Conservation (phyloP, 2,329 filamentous ascomycete species). For the Neonectria punicea region DNA sequence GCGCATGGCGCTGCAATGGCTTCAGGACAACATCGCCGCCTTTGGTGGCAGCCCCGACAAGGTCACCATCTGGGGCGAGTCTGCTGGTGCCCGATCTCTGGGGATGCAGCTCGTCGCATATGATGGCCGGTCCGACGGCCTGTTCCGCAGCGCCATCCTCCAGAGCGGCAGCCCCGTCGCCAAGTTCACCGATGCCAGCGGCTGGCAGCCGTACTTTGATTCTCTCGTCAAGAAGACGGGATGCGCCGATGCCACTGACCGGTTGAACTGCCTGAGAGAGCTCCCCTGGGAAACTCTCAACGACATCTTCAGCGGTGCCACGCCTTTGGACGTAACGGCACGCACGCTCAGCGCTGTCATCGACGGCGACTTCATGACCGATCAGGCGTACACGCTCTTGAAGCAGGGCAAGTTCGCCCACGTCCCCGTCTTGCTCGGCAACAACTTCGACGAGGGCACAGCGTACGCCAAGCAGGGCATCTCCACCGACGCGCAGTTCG, state of each 20-base stretch:
- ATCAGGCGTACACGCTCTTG: constrained; percentile 61
- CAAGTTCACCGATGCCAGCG: constrained; percentile 29
- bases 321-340: constrained; percentile 23
- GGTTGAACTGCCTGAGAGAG: constrained; percentile 46
- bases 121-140: constrained; percentile 60
- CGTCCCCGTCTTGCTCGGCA: constrained; percentile 70
- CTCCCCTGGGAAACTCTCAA: constrained; percentile 46
- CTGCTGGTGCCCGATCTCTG: constrained; percentile 61
- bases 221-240: constrained; percentile 40
- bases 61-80: constrained; percentile 65
- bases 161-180: constrained; percentile 57
- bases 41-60: constrained; percentile 60
- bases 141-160: constrained; percentile 64
- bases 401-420: constrained; percentile 68
- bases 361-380: constrained; percentile 56
- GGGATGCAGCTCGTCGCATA: constrained; percentile 63
- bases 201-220: constrained; percentile 47
- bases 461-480: constrained; percentile 64
- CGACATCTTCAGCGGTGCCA: constrained; percentile 43
- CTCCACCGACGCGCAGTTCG: constrained; percentile 65
- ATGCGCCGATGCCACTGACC: constrained; percentile 36
- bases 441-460: constrained; percentile 73
- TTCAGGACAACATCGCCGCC: constrained; percentile 60
- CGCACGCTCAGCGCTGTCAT: constrained; percentile 35
- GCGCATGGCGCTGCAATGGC: constrained; percentile 59